Base-by-base conservation (phyloP, 208 protist species). In the Phytomonas sp. region DNA sequence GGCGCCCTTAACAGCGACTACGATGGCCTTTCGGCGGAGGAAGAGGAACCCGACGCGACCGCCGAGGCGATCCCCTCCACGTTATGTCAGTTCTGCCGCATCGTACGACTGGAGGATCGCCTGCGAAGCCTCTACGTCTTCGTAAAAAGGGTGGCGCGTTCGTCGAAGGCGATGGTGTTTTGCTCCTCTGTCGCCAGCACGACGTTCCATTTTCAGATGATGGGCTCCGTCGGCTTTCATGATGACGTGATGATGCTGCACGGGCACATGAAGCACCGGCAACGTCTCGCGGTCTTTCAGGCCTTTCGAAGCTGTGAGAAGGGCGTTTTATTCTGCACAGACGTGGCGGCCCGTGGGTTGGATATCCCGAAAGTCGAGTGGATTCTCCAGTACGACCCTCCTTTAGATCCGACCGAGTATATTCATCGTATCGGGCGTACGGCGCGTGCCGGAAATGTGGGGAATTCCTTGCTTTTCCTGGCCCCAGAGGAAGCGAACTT, bases 351-450 rank as follows among this genome's bases (percentile, higher is more conserved):
- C 8, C 91, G 97, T 70, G 97, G 97, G 29, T 78, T 99, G 33
- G 97, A 99, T 78, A 93, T 99, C 32, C 96, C 97, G 28, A 76
- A 84, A 32, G 95, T 99, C 26, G 85, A 96, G 73, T 98, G 95
- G 95, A 99, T 99, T 81, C 79, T 99, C 32, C 98, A 99, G 84
- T 99, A 98, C 76, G 98, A 99, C 78, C 96, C 97, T 15, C 98
- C 98, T 40, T 81, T 92, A 13, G 94, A 98, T 51, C 87, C 92
- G 51, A 96, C 88, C 17, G 95, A 98, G 79, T 99, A 99, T 77
- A 88, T 99, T 33, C 98, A 99, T 74, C 87, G 97, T 53, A 95
- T 98, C 67, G 97, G 98, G 13, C 85, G 97, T 68, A 99, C 98
- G 15, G 98, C 98, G 29, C 89, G 98, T 72, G 81, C 97, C 13